These are phyloP conservation scores for Pyricularia pennisetigena DNA, from an alignment of 2,329 filamentous ascomycete species.

Conservation along the genomic window DNA sequence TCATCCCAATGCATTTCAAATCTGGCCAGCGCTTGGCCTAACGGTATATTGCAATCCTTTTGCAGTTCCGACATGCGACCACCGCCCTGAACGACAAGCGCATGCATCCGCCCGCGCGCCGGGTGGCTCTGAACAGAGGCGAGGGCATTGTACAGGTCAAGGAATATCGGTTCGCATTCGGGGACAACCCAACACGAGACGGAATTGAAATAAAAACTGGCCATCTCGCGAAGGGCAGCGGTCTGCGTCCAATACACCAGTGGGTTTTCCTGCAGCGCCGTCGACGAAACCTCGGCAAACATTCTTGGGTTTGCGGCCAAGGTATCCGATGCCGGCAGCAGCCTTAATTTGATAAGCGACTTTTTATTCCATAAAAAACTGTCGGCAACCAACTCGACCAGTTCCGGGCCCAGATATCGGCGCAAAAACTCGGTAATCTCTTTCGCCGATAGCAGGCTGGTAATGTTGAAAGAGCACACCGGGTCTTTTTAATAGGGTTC, in stretches of 20 bases:
- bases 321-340: neutral
- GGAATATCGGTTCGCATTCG: neutral
- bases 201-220: neutral
- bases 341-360: neutral
- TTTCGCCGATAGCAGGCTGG: neutral
- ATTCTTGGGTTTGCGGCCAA: neutral
- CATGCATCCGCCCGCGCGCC: neutral
- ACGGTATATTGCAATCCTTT: neutral
- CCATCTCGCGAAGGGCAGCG: neutral
- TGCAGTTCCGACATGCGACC: neutral
- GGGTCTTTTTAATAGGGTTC: neutral
- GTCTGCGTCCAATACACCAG: neutral
- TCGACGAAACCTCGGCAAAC: neutral
- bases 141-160: neutral
- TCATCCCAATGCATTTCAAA: neutral
- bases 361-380: neutral
- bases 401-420: neutral
- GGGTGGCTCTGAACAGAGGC: neutral
- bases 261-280: neutral
- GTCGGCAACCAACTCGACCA: neutral
- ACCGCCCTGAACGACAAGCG: neutral
- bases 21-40: neutral
- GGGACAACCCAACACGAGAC: neutral
- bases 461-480: neutral
- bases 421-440: neutral